These are phyloP conservation scores for Phytophthora sp. DNA, from an alignment of 352 stramenopile species.

Conservation along the genomic window DNA sequence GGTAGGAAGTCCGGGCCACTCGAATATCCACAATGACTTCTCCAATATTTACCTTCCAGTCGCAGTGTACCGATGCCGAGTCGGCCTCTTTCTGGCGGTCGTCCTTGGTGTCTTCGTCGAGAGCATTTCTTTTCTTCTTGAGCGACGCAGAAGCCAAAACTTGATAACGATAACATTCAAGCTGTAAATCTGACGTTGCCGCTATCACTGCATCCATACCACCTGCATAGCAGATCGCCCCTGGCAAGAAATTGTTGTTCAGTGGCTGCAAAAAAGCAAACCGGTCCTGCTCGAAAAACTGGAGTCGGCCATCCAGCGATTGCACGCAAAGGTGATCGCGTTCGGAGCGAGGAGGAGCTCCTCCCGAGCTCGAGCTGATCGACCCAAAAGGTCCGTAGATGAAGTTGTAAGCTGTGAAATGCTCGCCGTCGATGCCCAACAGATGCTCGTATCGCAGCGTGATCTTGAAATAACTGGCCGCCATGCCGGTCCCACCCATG, in stretches of 20 bases:
- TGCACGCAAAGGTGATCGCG: conserved; percentile 91
- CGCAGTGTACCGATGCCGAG: conserved; percentile 50
- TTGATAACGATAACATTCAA: conserved; percentile 91
- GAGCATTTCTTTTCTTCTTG: conserved; percentile 57
- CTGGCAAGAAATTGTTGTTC: conserved; percentile 83
- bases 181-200: conserved; percentile 77
- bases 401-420: conserved; percentile 94
- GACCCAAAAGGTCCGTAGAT: conserved; percentile 80
- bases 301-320: conserved; percentile 89
- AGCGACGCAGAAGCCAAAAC: conserved; percentile 79
- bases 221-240: conserved; percentile 79
- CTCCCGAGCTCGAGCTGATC: conserved; percentile 12
- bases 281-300: conserved; percentile 93
- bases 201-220: conserved; percentile 86
- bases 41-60: conserved; percentile 76
- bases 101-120: conserved; percentile 52
- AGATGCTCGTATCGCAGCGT: conserved; percentile 85
- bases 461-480: conserved; percentile 86
- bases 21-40: conserved; percentile 70
- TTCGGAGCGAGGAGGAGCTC: conserved; percentile 27
- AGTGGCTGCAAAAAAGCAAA: conserved; percentile 88
- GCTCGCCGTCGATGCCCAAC: conserved; percentile 86
- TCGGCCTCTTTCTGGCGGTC: conserved; percentile 24
- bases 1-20: conserved; percentile 51
- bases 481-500: conserved; percentile 74